phyloP scores from a whole-genome alignment of 2,329 filamentous ascomycete genomes.

The Microsporum ferrugineum region DNA sequence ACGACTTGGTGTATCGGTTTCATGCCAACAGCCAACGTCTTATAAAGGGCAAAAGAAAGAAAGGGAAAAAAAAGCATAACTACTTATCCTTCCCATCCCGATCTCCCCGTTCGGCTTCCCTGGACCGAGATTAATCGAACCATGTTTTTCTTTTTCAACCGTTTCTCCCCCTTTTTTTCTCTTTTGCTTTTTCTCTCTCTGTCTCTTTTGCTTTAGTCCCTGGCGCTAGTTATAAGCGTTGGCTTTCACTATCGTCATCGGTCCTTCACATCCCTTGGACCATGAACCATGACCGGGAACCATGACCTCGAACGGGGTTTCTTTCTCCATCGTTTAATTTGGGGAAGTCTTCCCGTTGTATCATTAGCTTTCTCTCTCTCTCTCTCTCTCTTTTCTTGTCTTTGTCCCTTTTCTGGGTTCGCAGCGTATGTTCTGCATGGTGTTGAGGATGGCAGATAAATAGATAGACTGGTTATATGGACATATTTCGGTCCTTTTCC shows the following conservation, averaged over 20 bases:
- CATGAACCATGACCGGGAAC: not conserved
- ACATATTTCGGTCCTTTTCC: not conserved
- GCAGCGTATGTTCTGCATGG: not conserved
- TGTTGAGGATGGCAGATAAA: not conserved
- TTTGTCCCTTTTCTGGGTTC: not conserved
- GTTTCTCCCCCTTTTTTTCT: not conserved
- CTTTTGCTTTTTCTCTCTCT: not conserved
- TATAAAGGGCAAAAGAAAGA: not conserved
- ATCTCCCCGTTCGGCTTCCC: not conserved
- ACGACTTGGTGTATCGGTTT: not conserved
- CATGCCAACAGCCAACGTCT: not conserved
- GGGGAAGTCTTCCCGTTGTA: constrained; percentile 1
- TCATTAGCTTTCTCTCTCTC: not conserved
- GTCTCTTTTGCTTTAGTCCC: not conserved
- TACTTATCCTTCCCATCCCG: not conserved
- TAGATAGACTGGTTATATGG: not conserved
- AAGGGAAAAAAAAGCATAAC: not conserved
- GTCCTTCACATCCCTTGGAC: not conserved
- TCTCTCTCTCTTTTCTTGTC: not conserved
- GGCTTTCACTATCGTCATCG: not conserved
- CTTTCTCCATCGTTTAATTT: not conserved
- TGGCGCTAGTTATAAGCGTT: not conserved
- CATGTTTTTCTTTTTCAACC: not conserved
- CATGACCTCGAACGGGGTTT: not conserved
- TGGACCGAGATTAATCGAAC: not conserved